phyloP scores from a whole-genome alignment of 306 rosid species.

The Spatholobus suberectus region DNA sequence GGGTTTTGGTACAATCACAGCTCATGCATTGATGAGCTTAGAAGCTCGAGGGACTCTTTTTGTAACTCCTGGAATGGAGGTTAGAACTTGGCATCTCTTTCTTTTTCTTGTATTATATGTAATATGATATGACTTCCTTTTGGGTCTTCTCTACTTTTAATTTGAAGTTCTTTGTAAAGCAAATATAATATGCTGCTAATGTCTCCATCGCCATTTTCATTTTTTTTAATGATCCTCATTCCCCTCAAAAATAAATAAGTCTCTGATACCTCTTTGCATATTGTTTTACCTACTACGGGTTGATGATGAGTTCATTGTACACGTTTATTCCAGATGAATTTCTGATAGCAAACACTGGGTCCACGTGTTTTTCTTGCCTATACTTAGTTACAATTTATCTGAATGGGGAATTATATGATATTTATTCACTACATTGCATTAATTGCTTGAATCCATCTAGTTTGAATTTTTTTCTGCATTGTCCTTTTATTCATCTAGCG shows the following conservation, averaged over 20 bases:
- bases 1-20: conserved; percentile 85
- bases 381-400: conserved; percentile 8
- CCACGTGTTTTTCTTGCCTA: not conserved
- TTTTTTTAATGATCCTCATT: not conserved
- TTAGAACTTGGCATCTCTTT: conserved; percentile 42
- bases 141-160: not conserved
- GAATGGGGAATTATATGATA: not conserved
- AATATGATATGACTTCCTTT: conserved; percentile 23
- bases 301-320: conserved; percentile 12
- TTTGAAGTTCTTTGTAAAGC: not conserved
- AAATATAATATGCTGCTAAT: conserved; percentile 20
- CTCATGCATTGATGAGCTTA: conserved; percentile 83
- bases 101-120: conserved; percentile 23
- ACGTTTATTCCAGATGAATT: conserved; percentile 1
- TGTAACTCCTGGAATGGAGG: conserved; percentile 95
- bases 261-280: not conserved
- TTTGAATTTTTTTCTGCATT: not conserved
- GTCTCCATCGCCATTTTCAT: conserved; percentile 6
- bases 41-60: conserved; percentile 97
- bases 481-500: not conserved
- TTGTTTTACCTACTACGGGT: conserved; percentile 29
- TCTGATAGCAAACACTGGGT: not conserved
- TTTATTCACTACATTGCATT: conserved; percentile 1
- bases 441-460: not conserved
- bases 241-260: not conserved